Evolutionary conservation across 176 grass and related monocot species (phyloP).

Genomic region (Typha latifolia): DNA sequence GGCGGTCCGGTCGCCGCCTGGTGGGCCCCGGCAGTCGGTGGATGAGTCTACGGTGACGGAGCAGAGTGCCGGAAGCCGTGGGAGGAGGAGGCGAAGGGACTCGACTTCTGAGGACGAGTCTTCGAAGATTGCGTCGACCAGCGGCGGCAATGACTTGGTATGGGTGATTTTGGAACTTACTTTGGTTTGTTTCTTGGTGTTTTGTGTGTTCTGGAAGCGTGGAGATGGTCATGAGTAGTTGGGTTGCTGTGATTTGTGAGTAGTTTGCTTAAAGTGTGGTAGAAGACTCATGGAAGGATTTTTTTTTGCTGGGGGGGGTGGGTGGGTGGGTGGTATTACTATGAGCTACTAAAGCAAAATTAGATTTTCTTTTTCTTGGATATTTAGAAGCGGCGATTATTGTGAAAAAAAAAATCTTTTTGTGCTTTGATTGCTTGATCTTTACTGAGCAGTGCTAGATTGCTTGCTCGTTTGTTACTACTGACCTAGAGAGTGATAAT

Average conservation of each 20-base stretch:
- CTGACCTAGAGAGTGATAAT: too few relatives aligned
- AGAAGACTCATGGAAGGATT: too few relatives aligned
- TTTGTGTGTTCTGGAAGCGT: not conserved
- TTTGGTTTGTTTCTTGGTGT: not conserved
- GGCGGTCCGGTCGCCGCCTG: not conserved
- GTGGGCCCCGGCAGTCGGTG: not conserved
- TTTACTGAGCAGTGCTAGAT: too few relatives aligned
- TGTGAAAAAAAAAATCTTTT: too few relatives aligned
- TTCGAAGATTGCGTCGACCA: conserved; percentile 4
- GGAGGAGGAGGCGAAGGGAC: conserved; percentile 2
- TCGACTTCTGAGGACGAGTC: conserved; percentile 14
- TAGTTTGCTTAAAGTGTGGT: too few relatives aligned
- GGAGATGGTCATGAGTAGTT: not conserved
- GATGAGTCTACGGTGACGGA: conserved; percentile 12
- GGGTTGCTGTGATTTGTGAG: too few relatives aligned
- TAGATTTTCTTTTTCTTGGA: not conserved
- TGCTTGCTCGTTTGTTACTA: too few relatives aligned
- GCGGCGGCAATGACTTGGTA: conserved; percentile 20
- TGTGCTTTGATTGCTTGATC: too few relatives aligned
- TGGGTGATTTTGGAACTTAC: not conserved
- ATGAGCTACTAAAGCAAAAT: conserved; percentile 1
- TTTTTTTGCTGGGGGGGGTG: too few relatives aligned
- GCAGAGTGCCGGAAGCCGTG: conserved; percentile 5
- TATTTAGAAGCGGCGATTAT: too few relatives aligned
- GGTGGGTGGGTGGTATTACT: too few relatives aligned